Evolutionary conservation across 768 basidiomycete species (phyloP), one percentile per base, ranked within the genome.

Genomic region (Rhodosporidiobolus odoratus): DNA sequence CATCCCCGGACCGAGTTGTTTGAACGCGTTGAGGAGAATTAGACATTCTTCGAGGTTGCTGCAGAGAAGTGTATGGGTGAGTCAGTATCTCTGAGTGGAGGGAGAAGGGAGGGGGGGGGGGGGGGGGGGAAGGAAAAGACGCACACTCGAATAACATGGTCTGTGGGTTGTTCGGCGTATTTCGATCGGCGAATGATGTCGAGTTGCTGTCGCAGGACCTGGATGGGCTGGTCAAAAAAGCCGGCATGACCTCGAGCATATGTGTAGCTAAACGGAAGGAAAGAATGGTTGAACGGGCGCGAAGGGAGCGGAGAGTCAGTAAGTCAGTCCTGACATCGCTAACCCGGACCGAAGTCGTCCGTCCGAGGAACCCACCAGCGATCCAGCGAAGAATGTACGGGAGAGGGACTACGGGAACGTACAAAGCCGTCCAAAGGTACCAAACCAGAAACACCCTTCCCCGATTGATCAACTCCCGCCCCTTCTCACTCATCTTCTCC

Each of bases 41-140:
- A 21, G 4, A 58, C 65, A 67, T 25, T 48, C 61, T 35, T 74
- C 72, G 37, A 74, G 56, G 48, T 73, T 69, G 9, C 67, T 73
- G 54, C 10, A 6, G 15, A 27, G n/a, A 10, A 43, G 30, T 8
- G 53, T 50, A n/a, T 10, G 27, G 1, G 30, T 19, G 10, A 23
- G 25, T 7, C 21, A 48, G 45, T 4, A 9, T 48, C 40, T 43
- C 30, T 10, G 27, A 1, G 16, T 25, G 21, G 8, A 37, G 1
- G 10, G 41, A 47, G 21, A 34, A 34, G 30, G 34, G 48, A 32
- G n/a, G 47, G 27, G 6, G 17, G 25, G 9, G 38, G 30, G 30
- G 35, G 30, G 15, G 30, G 12, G 2, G 53, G 35, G 5, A 23
- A 34, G n/a, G 4, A 25, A 63, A n/a, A 30, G 54, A n/a, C 69